Evolutionary conservation across 257 asterid genomes (phyloP).

Genomic region (Salvia rosmarinus): DNA sequence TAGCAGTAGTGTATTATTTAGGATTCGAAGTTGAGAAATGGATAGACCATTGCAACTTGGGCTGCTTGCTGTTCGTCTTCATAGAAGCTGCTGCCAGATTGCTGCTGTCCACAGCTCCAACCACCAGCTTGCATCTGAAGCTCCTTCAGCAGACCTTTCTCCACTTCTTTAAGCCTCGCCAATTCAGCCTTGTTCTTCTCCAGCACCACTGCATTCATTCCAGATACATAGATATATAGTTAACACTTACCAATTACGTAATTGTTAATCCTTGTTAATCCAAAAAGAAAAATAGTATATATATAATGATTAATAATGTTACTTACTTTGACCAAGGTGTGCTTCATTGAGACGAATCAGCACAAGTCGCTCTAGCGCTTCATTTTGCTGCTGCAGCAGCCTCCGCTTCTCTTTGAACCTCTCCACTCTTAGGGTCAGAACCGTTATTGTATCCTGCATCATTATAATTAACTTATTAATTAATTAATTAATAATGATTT

Average conservation of each 20-base stretch:
- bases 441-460: background rate
- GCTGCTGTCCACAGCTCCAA: background rate
- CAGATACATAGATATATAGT: too few relatives aligned
- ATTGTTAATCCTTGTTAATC: too few relatives aligned
- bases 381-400: background rate
- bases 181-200: slow-evolving; percentile 8
- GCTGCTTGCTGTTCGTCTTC: background rate
- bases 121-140: background rate
- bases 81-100: background rate
- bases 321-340: background rate
- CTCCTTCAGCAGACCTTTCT: background rate
- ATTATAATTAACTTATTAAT: too few relatives aligned
- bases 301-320: background rate
- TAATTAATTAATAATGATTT: too few relatives aligned
- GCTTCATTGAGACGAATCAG: background rate
- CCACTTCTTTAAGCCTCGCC: background rate
- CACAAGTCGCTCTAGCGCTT: background rate
- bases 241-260: too few relatives aligned
- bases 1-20: background rate
- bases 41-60: background rate
- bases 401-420: background rate
- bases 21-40: background rate
- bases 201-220: background rate
- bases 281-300: background rate
- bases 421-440: background rate